Percentiles rank a stretch among this genome's conserved stretches.
Evolutionary conservation across 2,329 filamentous ascomycete genomes (phyloP).

Genomic region (Pseudocercospora fijiensis): DNA sequence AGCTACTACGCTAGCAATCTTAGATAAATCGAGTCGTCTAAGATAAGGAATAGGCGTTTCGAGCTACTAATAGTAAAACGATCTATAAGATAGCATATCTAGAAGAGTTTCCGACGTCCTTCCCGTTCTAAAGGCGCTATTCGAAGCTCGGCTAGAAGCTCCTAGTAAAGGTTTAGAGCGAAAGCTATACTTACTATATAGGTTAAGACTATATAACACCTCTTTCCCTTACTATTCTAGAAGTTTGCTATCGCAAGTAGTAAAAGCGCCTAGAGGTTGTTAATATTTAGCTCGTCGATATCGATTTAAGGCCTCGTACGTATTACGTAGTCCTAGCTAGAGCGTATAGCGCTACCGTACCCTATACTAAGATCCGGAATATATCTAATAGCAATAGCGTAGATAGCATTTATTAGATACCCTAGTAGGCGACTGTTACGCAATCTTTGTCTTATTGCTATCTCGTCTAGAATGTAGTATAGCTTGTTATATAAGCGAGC

Average conservation of each 20-base stretch:
- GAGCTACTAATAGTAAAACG: conserved; percentile 80
- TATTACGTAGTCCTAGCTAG: conserved; percentile 71
- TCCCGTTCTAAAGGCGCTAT: conserved; percentile 70
- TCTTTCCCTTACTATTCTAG: conserved; percentile 76
- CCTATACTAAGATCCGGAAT: conserved; percentile 63
- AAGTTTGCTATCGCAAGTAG: conserved; percentile 74
- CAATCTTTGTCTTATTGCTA: conserved; percentile 68
- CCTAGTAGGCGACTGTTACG: conserved; percentile 64
- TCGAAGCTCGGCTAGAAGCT: conserved; percentile 63
- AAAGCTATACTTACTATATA: conserved; percentile 77
- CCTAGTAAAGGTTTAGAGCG: conserved; percentile 76
- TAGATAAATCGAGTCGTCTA: conserved; percentile 72
- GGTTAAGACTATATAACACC: conserved; percentile 83
- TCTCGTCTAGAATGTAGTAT: conserved; percentile 77
- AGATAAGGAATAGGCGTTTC: conserved; percentile 75
- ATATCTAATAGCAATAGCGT: conserved; percentile 59
- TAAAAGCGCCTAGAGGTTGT: conserved; percentile 72
- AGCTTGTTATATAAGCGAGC: conserved; percentile 76
- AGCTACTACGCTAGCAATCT: conserved; percentile 73
- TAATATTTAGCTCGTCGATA: conserved; percentile 76
- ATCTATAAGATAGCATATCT: conserved; percentile 84
- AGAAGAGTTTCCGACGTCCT: conserved; percentile 76
- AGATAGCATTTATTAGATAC: conserved; percentile 54
- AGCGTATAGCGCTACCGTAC: conserved; percentile 64
- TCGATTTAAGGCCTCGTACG: conserved; percentile 70